Conservation (phyloP, 2,329 filamentous ascomycete genomes). For the Talaromyces sp. region DNA sequence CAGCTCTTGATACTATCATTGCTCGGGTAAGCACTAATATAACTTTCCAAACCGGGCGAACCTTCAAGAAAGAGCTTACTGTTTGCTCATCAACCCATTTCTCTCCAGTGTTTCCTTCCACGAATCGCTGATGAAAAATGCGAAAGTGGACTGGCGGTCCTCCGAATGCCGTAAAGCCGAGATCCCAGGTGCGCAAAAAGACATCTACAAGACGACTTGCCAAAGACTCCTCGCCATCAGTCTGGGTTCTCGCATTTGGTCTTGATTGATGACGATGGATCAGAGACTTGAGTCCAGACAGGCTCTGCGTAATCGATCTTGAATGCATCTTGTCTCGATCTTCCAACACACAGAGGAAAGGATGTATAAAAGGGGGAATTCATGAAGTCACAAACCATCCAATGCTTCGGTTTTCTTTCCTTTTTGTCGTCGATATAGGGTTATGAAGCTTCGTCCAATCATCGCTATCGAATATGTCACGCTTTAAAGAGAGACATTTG, state of each 20-base stretch:
- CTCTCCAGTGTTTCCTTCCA: constrained; percentile 43
- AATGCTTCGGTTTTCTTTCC: not conserved
- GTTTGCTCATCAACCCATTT: constrained; percentile 68
- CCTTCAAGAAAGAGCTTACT: constrained; percentile 34
- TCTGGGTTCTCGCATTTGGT: not conserved
- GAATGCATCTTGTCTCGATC: not conserved
- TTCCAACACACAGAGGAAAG: not conserved
- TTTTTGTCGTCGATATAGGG: not conserved
- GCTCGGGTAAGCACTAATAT: not conserved
- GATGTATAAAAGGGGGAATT: not conserved
- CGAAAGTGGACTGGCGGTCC: constrained; percentile 68
- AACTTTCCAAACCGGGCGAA: not conserved
- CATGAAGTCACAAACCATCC: not conserved
- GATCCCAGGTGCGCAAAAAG: constrained; percentile 50
- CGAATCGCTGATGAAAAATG: constrained; percentile 62
- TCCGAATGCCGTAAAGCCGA: constrained; percentile 64
- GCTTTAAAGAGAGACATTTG: not conserved
- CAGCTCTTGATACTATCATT: constrained; percentile 62
- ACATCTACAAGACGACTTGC: constrained; percentile 26
- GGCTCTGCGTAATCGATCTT: not conserved
- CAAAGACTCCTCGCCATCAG: constrained; percentile 14
- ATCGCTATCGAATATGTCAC: not conserved
- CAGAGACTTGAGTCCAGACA: not conserved
- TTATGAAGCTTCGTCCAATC: not conserved
- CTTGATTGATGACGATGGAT: not conserved